These are phyloP conservation scores for Lactifluus volemus DNA, from an alignment of 768 basidiomycete genomes.

Conservation along the genomic window DNA sequence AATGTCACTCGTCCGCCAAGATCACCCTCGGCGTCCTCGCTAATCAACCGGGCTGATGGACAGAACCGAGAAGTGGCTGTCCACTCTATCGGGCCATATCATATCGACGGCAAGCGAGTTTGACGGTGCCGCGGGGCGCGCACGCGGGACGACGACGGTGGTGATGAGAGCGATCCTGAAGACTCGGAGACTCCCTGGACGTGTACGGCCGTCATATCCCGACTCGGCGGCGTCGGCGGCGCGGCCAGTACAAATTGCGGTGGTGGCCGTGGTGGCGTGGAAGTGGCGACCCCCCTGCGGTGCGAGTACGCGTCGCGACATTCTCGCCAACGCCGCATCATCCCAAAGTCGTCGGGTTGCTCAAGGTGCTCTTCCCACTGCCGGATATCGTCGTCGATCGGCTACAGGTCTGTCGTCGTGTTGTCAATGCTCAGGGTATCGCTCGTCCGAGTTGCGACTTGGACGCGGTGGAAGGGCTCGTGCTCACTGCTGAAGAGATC, in stretches of 20 bases:
- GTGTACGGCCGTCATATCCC: slow-evolving; percentile 67
- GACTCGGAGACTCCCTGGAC: slow-evolving; percentile 97
- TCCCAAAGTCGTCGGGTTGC: slow-evolving; percentile 85
- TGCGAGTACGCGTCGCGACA: slow-evolving; percentile 65
- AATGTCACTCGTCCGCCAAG: neutral
- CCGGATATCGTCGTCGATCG: slow-evolving; percentile 71
- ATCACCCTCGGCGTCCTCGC: slow-evolving; percentile 1
- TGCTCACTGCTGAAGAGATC: slow-evolving; percentile 83
- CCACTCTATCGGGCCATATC: slow-evolving; percentile 11
- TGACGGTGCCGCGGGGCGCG: slow-evolving; percentile 1
- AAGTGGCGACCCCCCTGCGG: neutral
- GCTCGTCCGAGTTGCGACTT: slow-evolving; percentile 21
- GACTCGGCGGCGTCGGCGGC: slow-evolving; percentile 24
- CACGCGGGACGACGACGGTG: slow-evolving; percentile 42
- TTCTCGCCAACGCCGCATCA: slow-evolving; percentile 92
- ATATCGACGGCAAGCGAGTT: slow-evolving; percentile 12
- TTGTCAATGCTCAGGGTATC: slow-evolving; percentile 30
- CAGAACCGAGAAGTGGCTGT: slow-evolving; percentile 7
- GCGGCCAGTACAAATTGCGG: neutral
- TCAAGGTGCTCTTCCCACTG: slow-evolving; percentile 85
- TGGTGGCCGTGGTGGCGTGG: too few species aligned
- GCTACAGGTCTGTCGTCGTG: slow-evolving; percentile 44
- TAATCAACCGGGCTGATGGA: neutral
- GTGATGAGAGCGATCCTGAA: slow-evolving; percentile 81
- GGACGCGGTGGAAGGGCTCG: slow-evolving; percentile 35